Evolutionary conservation across 2,329 filamentous ascomycete genomes (phyloP), one percentile per base, ranked within the genome.

Genomic region (Monilinia polystroma): DNA sequence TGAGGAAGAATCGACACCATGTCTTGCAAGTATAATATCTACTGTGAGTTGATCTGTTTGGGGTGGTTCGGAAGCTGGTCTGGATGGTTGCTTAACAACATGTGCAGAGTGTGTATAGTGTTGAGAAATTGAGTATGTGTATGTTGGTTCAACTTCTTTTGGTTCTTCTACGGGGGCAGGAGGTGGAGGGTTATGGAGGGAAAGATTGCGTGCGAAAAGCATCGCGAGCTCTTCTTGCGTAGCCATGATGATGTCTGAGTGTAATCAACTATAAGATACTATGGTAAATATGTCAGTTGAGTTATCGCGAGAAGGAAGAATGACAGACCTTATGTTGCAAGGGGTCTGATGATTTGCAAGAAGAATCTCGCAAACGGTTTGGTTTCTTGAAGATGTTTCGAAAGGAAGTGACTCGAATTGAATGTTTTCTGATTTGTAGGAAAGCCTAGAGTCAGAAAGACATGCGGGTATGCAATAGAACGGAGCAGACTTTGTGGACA

Each of bases 21-120:
- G 83, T 71, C 85, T 83, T 38, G 81, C 76, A 16, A 93, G 81
- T 23, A 91, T 82, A 18, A 81, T 80, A 71, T 89, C 85, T 10
- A 85, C 79, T 38, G 80, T 83, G 56, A 81, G 76, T 59, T 81
- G 78, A 67, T 84, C 81, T 47, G 78, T 80, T 72, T 81, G 79
- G 45, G 79, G 79, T 7, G 82, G 82, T 70, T 84, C 83, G 18
- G 82, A 87, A 29, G 82, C 82, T 26, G 79, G 81, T 62, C 81
- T 79, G 67, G 79, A 78, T 1, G 77, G 74, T 38, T 81, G 77
- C 64, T 82, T 78, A 58, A 76, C 81, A 69, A 88, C 76, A 76
- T 96, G 91, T 55, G 89, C 82, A 11, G 91, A 92, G 75, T 93
- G 92, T 70, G 90, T 89, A 77, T 96, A 96, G 77, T 96, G 92